These are phyloP conservation scores for Oemleria cerasiformis DNA, from an alignment of 306 rosid species.

Conservation along the genomic window DNA sequence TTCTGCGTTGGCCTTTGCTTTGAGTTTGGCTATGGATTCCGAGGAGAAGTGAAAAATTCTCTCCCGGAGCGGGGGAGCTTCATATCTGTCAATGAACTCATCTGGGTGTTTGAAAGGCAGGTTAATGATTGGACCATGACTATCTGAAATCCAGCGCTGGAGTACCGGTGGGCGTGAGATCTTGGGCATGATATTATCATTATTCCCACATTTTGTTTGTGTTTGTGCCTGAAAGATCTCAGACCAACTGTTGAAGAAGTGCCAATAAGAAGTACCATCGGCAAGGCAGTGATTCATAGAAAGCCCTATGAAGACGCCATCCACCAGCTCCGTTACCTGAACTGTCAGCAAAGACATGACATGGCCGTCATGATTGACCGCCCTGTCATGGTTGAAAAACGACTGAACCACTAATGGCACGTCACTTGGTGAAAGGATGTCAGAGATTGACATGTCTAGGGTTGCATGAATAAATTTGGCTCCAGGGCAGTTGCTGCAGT, in stretches of 20 bases:
- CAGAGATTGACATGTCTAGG: slow-evolving; percentile 34
- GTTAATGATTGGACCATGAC: slow-evolving; percentile 25
- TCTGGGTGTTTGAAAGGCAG: slow-evolving; percentile 49
- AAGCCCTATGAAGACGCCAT: slow-evolving; percentile 68
- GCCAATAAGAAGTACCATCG: slow-evolving; percentile 64
- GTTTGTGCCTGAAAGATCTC: slow-evolving; percentile 41
- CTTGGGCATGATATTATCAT: not conserved
- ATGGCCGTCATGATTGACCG: slow-evolving; percentile 60
- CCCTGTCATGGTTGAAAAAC: slow-evolving; percentile 57
- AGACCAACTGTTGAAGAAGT: slow-evolving; percentile 55
- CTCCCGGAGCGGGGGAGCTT: slow-evolving; percentile 40
- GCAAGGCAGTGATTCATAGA: slow-evolving; percentile 50
- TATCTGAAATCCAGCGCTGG: slow-evolving; percentile 50
- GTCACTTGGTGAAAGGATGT: slow-evolving; percentile 50
- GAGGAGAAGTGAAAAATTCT: slow-evolving; percentile 54
- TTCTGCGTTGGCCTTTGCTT: slow-evolving; percentile 54
- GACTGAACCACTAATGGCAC: slow-evolving; percentile 52
- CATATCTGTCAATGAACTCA: slow-evolving; percentile 42
- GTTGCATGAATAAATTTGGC: slow-evolving; percentile 52
- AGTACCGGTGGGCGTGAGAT: slow-evolving; percentile 36
- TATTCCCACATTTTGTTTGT: not conserved
- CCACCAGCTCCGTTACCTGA: slow-evolving; percentile 50
- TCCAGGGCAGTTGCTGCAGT: slow-evolving; percentile 37
- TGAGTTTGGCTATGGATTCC: slow-evolving; percentile 49
- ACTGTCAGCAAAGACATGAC: slow-evolving; percentile 43